Percentiles rank a stretch among this genome's conserved stretches.
Evolutionary conservation across 208 protist species (phyloP).

Genomic region (Crithidia mellificae): DNA sequence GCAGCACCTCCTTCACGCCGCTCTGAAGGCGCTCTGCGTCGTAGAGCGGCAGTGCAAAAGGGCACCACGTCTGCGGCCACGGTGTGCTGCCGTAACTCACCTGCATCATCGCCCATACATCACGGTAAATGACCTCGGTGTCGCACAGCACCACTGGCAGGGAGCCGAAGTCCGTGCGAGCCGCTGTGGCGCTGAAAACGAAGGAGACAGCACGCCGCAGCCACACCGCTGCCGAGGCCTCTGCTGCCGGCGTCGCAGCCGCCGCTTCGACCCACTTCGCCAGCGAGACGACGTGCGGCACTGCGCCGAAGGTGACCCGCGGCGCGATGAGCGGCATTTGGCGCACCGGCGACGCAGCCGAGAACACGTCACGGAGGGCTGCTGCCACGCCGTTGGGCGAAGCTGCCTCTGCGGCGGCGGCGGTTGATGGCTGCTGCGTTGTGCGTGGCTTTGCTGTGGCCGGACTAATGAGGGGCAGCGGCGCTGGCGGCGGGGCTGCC

Average conservation of each 20-base stretch:
- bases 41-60: constrained; percentile 14
- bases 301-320: not conserved
- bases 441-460: not conserved
- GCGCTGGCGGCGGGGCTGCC: not conserved
- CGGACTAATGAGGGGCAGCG: too few species aligned
- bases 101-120: not conserved
- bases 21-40: not conserved
- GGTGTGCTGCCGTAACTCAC: not conserved
- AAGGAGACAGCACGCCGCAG: constrained; percentile 10
- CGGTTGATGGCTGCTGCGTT: not conserved
- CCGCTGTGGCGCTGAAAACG: constrained; percentile 19
- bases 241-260: too few species aligned
- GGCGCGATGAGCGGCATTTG: not conserved
- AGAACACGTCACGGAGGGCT: not conserved
- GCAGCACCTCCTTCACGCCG: not conserved
- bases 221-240: not conserved
- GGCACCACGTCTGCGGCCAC: not conserved
- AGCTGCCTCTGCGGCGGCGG: not conserved
- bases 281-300: constrained; percentile 4
- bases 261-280: not conserved
- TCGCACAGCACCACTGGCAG: constrained; percentile 23
- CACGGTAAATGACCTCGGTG: not conserved
- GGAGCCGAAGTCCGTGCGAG: constrained; percentile 12
- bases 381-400: not conserved
- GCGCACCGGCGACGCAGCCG: too few species aligned